Base-by-base conservation (phyloP, 768 basidiomycete species). In the Sarcodon aspratus region DNA sequence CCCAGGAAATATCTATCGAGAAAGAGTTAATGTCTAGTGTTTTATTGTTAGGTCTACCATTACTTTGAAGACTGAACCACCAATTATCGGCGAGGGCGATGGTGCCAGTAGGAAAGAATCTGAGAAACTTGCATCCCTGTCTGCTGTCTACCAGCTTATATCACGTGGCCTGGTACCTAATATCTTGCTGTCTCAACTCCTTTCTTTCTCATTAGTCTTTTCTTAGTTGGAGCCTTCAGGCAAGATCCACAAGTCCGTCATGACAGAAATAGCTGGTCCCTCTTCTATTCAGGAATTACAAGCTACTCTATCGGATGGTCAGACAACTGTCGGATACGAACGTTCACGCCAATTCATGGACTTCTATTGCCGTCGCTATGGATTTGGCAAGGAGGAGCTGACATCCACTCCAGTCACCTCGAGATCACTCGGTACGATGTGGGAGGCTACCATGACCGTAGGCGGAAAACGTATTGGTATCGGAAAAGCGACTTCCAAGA, bases 261-360 rank as follows among this genome's bases (percentile, higher is more conserved):
- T 34, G 15, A 18, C 18, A 17, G 32, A 44, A 13, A 27, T 27
- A 27, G 21, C 21, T 5, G 21, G 21, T 5, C 21, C 21, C 2
- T 13, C 17, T 10, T n/a, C 34, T 37, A 17, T 15, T n/a, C 46
- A 38, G 10, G 33, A 42, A 4, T 15, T 34, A 9, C 59, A 63
- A 12, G 67, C 67, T 33, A 60, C 56, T 7, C 59, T 93, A 9
- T 76, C 80, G 3, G 84, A 91, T 57, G 79, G 80, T 21, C 17
- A 42, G 13, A 72, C 77, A 9, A 57, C 65, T 17, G 75, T 93
- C 53, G 68, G 67, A 7, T 82, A 82, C 46, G 86, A 89, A 46
- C 74, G 75, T 46, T 90, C 91, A 3, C 79, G 84, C 45, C 79
- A 76, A 51, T 97, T 97, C 69, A 93, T 96, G 84, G 93, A 94